phyloP scores from a whole-genome alignment of 176 grass and related monocot genomes.

The Aegilops sharonensis region DNA sequence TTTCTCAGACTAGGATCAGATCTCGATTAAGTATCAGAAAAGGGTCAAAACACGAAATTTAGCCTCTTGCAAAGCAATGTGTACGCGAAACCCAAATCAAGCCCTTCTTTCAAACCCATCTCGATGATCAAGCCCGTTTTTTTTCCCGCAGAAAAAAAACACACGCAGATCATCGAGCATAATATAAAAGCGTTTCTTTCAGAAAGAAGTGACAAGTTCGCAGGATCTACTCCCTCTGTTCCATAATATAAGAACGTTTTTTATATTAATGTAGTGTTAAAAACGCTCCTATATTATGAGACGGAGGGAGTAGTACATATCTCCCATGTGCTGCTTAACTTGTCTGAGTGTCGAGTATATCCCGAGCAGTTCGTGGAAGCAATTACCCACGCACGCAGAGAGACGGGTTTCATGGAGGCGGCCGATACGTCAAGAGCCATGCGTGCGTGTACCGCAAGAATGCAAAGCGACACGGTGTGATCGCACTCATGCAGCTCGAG shows the following conservation, averaged over 20 bases:
- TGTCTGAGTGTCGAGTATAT: not conserved
- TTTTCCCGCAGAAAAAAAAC: no score
- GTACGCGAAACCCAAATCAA: not conserved
- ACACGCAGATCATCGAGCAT: not conserved
- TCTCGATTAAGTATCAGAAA: no score
- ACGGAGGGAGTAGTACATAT: no score
- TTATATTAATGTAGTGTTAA: no score
- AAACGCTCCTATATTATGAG: no score
- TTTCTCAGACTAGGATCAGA: no score
- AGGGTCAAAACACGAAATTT: no score
- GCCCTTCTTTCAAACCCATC: not conserved
- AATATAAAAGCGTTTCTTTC: not conserved
- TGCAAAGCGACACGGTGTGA: conserved; percentile 22
- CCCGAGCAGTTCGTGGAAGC: not conserved
- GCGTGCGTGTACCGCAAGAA: conserved; percentile 42
- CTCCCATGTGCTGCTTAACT: not conserved
- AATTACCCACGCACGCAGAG: not conserved
- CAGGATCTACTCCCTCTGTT: not conserved
- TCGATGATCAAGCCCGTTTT: not conserved
- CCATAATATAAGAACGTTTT: no score
- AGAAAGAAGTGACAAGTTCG: not conserved
- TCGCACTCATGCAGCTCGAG: conserved; percentile 25
- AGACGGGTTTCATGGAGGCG: not conserved
- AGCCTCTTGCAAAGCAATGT: not conserved
- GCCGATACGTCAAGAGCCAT: conserved; percentile 2